Base-by-base conservation (phyloP, 768 basidiomycete species). In the Boletus reticuloceps region DNA sequence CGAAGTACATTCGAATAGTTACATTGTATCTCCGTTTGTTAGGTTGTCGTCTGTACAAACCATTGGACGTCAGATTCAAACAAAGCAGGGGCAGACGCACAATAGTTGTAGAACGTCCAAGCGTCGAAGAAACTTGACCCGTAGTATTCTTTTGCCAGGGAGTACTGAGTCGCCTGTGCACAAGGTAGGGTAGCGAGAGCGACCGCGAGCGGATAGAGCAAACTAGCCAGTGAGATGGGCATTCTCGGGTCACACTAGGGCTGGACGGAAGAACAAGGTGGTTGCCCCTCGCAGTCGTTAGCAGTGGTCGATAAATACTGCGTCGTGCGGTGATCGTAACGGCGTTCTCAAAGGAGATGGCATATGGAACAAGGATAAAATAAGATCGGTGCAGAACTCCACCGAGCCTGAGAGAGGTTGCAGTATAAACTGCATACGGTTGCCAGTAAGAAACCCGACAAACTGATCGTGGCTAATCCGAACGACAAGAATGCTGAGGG, bases 41-140 rank as follows among this genome's bases (percentile, higher is more conserved):
- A 88, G 72, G 60, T 89, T 86, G 67, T 90, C 88, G 54, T 75
- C 84, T 88, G 58, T 36, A 11, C 44, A 36, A 25, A 10, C 1
- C 32, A 42, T 59, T 29, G 20, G 49, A 50, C 39, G 46, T 37
- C 19, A 32, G 25, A 37, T 34, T 16, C 34, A 19, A 22, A 10
- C n/a, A 29, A 38, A 53, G 34, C 11, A n/a, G 5, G 52, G 27
- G 25, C 16, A 37, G 25, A 72, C 79, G 54, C 58, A 82, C 85
- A 80, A 56, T 81, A 58, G 46, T 80, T 74, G 56, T 82, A 88
- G 64, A 83, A 88, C n/a, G 74, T 71, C 86, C 86, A 89, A 12
- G 76, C 78, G 50, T 88, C 72, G 58, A 89, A 89, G 68, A 89
- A 89, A 7, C 66, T 75, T n/a, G 75, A 64, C 1, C 88, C 86